These are phyloP conservation scores for Pseudogymnoascus sp. DNA, from an alignment of 2,329 filamentous ascomycete genomes.

Conservation along the genomic window DNA sequence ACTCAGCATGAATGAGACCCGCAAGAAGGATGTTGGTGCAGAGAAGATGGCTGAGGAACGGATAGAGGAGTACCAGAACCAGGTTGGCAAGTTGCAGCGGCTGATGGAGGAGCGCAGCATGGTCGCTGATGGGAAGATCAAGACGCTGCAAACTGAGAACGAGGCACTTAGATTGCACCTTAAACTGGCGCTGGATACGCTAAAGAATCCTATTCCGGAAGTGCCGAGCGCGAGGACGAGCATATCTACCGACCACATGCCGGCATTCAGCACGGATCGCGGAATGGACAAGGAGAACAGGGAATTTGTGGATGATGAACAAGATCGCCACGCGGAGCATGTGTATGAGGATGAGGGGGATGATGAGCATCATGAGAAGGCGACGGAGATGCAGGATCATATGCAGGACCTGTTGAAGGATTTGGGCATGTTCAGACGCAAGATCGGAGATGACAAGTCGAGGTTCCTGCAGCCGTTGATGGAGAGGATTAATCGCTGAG, in stretches of 20 bases:
- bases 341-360: slow-evolving; percentile 50
- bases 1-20: slow-evolving; percentile 59
- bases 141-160: slow-evolving; percentile 80
- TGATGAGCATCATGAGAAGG: slow-evolving; percentile 42
- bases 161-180: slow-evolving; percentile 82
- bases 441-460: slow-evolving; percentile 73
- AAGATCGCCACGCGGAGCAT: slow-evolving; percentile 32
- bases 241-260: slow-evolving; percentile 22
- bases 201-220: slow-evolving; percentile 83
- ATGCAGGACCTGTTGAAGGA: slow-evolving; percentile 80
- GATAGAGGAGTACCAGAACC: slow-evolving; percentile 88
- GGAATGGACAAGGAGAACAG: slow-evolving; percentile 26
- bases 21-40: slow-evolving; percentile 66
- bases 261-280: slow-evolving; percentile 17
- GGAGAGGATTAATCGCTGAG: slow-evolving; percentile 29
- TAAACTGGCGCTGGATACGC: slow-evolving; percentile 72
- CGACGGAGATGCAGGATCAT: slow-evolving; percentile 67
- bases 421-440: slow-evolving; percentile 69
- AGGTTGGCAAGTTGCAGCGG: slow-evolving; percentile 82
- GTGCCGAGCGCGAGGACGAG: slow-evolving; percentile 34
- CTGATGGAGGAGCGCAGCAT: slow-evolving; percentile 92
- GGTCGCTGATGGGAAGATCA: slow-evolving; percentile 89
- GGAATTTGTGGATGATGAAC: slow-evolving; percentile 18
- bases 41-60: slow-evolving; percentile 62
- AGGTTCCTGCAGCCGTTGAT: slow-evolving; percentile 51